Base-by-base conservation (phyloP, 495 filamentous ascomycete species). In the Aspergillus asperescens region DNA sequence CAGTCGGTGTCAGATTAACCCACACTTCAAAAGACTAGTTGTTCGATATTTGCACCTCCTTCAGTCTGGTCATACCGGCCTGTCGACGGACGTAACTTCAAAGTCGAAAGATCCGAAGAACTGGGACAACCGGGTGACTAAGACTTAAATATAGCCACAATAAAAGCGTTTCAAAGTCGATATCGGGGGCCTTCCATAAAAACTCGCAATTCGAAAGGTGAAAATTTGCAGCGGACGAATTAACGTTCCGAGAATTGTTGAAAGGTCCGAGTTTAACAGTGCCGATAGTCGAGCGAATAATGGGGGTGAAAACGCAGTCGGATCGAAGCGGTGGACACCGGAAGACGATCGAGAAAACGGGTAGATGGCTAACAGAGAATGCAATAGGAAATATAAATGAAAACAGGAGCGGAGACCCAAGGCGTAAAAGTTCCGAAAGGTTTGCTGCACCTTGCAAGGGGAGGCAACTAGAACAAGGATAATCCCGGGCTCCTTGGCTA, bases 71-170 rank as follows among this genome's bases (percentile, higher is more conserved):
- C 61, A 55, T 62, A 45, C 54, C 55, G 56, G 61, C 59, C n/a
- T 20, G 31, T 52, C 54, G 57, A 52, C 49, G 50, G 50, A 42
- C 42, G 38, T 37, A 47, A 34, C 41, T 47, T 19, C 43, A 46
- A 41, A 39, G 47, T 55, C 52, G 50, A 54, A 50, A 58, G 41
- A 54, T 59, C 54, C 44, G 52, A 48, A 44, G 39, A 45, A 53
- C 15, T 46, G 23, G 54, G 46, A 46, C 7, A 57, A 64, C 60
- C 60, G 59, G 52, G 60, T 44, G 44, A 48, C 31, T 39, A 64
- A 65, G 62, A 69, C 61, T 44, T 63, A 63, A 61, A 63, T 19
- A 70, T 71, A 69, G 68, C 70, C 70, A 67, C 65, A 64, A 62
- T 49, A 52, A 63, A 52, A 54, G 58, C 64, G 68, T 66, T 71